These are phyloP conservation scores for Colletotrichum acutatum DNA, from an alignment of 2,329 filamentous ascomycete genomes.

Conservation along the genomic window DNA sequence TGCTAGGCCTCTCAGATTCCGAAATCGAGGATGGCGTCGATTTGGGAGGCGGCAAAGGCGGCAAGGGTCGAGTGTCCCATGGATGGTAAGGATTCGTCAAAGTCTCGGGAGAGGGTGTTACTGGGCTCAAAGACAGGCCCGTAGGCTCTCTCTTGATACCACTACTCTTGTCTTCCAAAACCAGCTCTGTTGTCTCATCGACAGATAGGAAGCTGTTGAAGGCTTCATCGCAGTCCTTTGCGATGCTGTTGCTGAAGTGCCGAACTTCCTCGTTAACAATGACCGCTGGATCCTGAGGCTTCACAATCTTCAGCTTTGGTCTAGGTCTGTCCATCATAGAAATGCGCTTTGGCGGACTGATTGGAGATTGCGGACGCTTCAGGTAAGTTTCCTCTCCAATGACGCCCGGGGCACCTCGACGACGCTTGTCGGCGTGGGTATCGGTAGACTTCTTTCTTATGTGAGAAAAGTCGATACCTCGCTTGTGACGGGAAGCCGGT, in stretches of 20 bases:
- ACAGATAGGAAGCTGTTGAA: slow-evolving; percentile 76
- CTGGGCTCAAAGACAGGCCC: slow-evolving; percentile 56
- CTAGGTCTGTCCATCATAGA: slow-evolving; percentile 33
- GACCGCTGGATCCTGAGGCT: slow-evolving; percentile 36
- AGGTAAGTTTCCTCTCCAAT: not conserved
- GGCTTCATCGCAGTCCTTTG: slow-evolving; percentile 87
- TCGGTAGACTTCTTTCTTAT: slow-evolving; percentile 50
- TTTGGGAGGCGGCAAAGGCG: slow-evolving; percentile 55
- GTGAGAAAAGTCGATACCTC: slow-evolving; percentile 66
- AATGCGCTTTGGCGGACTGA: slow-evolving; percentile 18
- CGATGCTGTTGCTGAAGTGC: slow-evolving; percentile 85
- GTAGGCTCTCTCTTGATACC: slow-evolving; percentile 48
- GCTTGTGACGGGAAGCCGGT: slow-evolving; percentile 57
- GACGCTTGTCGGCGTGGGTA: slow-evolving; percentile 31
- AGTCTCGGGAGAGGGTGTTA: slow-evolving; percentile 45
- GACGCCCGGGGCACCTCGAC: not conserved
- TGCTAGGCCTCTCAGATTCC: not conserved
- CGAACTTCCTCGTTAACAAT: slow-evolving; percentile 78
- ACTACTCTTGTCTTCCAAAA: slow-evolving; percentile 46
- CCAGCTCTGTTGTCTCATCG: slow-evolving; percentile 44
- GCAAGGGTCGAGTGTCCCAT: slow-evolving; percentile 63
- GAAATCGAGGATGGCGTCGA: not conserved
- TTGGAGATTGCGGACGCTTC: slow-evolving; percentile 14
- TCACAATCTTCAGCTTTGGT: slow-evolving; percentile 40
- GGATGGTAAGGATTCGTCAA: slow-evolving; percentile 42